These are phyloP conservation scores for Avena eriantha DNA, from an alignment of 176 grass and related monocot genomes.

Conservation along the genomic window DNA sequence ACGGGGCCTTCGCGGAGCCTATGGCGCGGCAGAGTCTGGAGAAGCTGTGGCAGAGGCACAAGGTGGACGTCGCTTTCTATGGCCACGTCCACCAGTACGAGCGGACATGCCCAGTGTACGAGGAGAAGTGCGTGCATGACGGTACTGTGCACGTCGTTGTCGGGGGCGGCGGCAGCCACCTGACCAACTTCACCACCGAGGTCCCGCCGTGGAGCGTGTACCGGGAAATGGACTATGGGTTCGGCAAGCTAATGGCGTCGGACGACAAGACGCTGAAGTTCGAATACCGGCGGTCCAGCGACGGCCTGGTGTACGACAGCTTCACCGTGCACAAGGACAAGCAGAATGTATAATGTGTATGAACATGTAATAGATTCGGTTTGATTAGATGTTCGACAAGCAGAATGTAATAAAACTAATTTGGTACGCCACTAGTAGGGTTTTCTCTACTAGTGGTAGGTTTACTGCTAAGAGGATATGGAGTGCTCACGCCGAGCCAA, in stretches of 20 bases:
- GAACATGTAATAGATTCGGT: no score
- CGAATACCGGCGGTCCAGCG: slow-evolving; percentile 73
- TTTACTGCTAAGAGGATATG: no score
- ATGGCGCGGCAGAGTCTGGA: slow-evolving; percentile 73
- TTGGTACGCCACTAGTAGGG: no score
- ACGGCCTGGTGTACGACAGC: slow-evolving; percentile 71
- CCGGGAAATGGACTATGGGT: slow-evolving; percentile 74
- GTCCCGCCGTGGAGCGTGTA: slow-evolving; percentile 73
- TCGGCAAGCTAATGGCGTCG: slow-evolving; percentile 81
- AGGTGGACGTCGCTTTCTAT: slow-evolving; percentile 81
- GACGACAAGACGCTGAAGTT: slow-evolving; percentile 68
- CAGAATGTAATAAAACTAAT: no score
- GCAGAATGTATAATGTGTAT: neutral
- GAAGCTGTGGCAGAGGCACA: slow-evolving; percentile 73
- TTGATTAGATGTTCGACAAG: no score
- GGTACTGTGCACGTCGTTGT: slow-evolving; percentile 82
- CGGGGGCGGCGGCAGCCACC: slow-evolving; percentile 78
- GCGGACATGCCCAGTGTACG: slow-evolving; percentile 80
- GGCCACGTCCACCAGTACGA: slow-evolving; percentile 92
- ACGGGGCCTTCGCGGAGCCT: slow-evolving; percentile 67
- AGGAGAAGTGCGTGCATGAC: slow-evolving; percentile 50
- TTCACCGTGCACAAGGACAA: slow-evolving; percentile 79
- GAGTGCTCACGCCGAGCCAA: no score
- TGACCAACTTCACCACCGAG: slow-evolving; percentile 54
- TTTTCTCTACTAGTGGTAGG: no score